A percentile compares a stretch with the other conserved stretches of the same genome.
Evolutionary conservation across 2,329 filamentous ascomycete genomes (phyloP).

Genomic region (Trichoderma atroviride): DNA sequence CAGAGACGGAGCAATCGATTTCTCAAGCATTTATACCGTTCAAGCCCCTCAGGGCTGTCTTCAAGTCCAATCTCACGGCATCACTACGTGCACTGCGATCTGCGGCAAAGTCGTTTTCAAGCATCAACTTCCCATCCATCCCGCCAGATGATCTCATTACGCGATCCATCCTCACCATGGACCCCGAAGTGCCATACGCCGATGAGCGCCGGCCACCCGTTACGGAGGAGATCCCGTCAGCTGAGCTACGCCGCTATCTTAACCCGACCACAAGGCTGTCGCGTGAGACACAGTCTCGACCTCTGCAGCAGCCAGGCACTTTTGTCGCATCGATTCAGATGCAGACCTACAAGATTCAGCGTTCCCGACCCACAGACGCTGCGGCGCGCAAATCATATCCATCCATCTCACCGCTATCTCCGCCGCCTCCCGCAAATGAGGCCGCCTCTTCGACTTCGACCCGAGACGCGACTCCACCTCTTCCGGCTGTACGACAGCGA

Average conservation of each 20-base stretch:
- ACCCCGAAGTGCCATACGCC: constrained; percentile 66
- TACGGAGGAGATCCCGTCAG: constrained; percentile 65
- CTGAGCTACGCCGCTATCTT: constrained; percentile 67
- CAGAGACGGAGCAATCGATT: constrained; percentile 36
- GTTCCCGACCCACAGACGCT: constrained; percentile 46
- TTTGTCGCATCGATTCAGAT: constrained; percentile 72
- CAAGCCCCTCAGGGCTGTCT: constrained; percentile 58
- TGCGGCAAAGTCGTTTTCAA: constrained; percentile 65
- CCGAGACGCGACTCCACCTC: constrained; percentile 29
- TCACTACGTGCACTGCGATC: constrained; percentile 66
- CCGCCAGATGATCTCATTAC: constrained; percentile 69
- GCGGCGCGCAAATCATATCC: constrained; percentile 39
- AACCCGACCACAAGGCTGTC: constrained; percentile 59
- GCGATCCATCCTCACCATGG: constrained; percentile 67
- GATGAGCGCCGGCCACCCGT: constrained; percentile 67
- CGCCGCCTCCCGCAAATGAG: constrained; percentile 38
- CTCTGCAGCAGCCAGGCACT: constrained; percentile 39
- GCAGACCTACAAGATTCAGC: constrained; percentile 68
- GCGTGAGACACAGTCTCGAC: constrained; percentile 38
- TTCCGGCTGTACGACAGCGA: constrained; percentile 59
- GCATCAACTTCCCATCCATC: constrained; percentile 64
- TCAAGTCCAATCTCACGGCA: constrained; percentile 70
- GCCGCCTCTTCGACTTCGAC: constrained; percentile 32
- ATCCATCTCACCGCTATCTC: constrained; percentile 37
- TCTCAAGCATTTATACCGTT: constrained; percentile 45